These are phyloP conservation scores for Hirsutella minnesotensis DNA, from an alignment of 2,329 filamentous ascomycete genomes.

Conservation along the genomic window DNA sequence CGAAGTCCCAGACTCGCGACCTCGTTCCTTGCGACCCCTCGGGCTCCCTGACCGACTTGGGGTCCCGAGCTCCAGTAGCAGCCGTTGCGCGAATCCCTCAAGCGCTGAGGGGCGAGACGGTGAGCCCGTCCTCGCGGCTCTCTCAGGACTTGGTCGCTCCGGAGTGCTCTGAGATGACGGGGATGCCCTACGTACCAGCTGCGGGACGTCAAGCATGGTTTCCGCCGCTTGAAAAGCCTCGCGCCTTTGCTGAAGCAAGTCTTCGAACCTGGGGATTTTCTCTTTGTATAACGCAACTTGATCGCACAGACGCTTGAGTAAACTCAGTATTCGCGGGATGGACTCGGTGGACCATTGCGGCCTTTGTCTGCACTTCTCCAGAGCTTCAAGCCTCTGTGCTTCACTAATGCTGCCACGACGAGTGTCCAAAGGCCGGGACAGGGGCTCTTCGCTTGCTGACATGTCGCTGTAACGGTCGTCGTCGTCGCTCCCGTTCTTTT, in stretches of 20 bases:
- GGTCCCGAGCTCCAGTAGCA: constrained; percentile 46
- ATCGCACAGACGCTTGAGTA: constrained; percentile 48
- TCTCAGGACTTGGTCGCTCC: constrained; percentile 32
- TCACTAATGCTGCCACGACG: constrained; percentile 8
- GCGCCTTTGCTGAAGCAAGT: constrained; percentile 53
- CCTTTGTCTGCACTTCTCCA: constrained; percentile 39
- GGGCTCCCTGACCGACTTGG: constrained; percentile 39
- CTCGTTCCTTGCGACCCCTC: constrained; percentile 35
- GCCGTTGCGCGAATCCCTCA: constrained; percentile 50
- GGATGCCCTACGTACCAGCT: constrained; percentile 15
- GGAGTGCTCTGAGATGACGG: constrained; percentile 20
- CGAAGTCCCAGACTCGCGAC: constrained; percentile 17
- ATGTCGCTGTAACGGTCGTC: constrained; percentile 2
- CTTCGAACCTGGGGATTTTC: constrained; percentile 60
- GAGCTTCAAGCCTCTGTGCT: constrained; percentile 27
- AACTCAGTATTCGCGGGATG: constrained; percentile 40
- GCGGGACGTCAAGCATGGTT: constrained; percentile 27
- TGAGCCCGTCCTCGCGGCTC: constrained; percentile 32
- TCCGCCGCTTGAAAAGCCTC: constrained; percentile 53
- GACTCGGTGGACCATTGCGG: constrained; percentile 40
- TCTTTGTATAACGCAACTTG: constrained; percentile 51
- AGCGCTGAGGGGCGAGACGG: constrained; percentile 42
- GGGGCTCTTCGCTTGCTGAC: background rate
- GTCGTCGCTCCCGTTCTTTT: constrained; percentile 1
- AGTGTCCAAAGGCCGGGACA: background rate